These are phyloP conservation scores for Porcisia deanei DNA, from an alignment of 208 protist genomes.

Conservation along the genomic window DNA sequence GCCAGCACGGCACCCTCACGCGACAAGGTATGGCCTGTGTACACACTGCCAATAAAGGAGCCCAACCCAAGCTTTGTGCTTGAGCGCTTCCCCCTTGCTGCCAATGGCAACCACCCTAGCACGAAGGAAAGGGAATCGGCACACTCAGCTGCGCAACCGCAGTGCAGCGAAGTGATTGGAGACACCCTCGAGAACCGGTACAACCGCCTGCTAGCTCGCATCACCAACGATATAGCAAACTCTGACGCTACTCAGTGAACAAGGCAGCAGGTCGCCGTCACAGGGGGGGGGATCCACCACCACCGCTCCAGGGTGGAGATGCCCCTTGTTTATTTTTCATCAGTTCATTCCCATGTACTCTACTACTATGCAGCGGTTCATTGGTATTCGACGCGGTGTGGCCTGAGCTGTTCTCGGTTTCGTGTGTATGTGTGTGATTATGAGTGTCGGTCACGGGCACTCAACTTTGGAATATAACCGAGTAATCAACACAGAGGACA, in stretches of 20 bases:
- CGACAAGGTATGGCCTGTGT: neutral
- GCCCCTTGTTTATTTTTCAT: neutral
- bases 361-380: no score
- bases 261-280: neutral
- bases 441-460: no score
- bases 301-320: neutral
- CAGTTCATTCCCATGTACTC: neutral
- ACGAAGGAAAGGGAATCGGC: neutral
- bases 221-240: conserved; percentile 2
- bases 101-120: neutral
- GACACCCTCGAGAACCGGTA: conserved; percentile 24
- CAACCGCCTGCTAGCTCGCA: conserved; percentile 17
- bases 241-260: neutral
- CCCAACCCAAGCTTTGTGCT: conserved; percentile 17
- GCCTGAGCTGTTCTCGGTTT: no score
- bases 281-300: neutral
- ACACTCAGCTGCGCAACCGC: neutral
- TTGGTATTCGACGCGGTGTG: no score
- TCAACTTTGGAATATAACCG: no score
- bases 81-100: neutral
- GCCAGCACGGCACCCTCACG: neutral
- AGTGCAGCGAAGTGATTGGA: neutral
- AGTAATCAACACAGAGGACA: no score
- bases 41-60: conserved; percentile 8
- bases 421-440: no score